These are phyloP conservation scores for Acer yangbiense DNA, from an alignment of 345 rosid species.

Conservation along the genomic window DNA sequence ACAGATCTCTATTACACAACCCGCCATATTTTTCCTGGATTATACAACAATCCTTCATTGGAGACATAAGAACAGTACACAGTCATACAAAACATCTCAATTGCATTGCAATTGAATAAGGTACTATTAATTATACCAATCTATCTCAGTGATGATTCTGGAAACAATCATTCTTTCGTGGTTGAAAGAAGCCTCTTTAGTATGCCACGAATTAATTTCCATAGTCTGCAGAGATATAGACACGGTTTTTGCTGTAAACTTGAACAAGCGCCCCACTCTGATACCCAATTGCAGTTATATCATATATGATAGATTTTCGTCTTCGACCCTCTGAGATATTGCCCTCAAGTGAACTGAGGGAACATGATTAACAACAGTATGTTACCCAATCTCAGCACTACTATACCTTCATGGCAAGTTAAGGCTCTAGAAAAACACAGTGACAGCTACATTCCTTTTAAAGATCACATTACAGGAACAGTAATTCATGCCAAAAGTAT, in stretches of 20 bases:
- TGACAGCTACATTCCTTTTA: background rate
- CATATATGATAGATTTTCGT: background rate
- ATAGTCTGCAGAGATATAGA: background rate
- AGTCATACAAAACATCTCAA: constrained; percentile 2
- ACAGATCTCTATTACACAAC: background rate
- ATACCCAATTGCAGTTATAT: background rate
- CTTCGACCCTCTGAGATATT: background rate
- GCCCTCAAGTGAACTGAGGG: background rate
- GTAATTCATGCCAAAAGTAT: background rate
- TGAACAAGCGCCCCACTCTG: background rate
- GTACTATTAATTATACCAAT: background rate
- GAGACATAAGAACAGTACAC: background rate
- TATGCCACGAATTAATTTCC: background rate
- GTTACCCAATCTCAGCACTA: background rate
- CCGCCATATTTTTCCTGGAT: background rate
- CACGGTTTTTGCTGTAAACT: background rate
- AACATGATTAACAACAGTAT: background rate
- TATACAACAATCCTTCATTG: background rate
- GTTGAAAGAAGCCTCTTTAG: background rate
- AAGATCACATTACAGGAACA: background rate
- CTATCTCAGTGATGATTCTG: background rate
- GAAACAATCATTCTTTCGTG: background rate
- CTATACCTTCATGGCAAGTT: constrained; percentile 2
- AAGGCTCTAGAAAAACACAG: constrained; percentile 6
- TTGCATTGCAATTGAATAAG: background rate